Evolutionary conservation across 129 eudicot genomes (phyloP).

Genomic region (Artemisia argyi): DNA sequence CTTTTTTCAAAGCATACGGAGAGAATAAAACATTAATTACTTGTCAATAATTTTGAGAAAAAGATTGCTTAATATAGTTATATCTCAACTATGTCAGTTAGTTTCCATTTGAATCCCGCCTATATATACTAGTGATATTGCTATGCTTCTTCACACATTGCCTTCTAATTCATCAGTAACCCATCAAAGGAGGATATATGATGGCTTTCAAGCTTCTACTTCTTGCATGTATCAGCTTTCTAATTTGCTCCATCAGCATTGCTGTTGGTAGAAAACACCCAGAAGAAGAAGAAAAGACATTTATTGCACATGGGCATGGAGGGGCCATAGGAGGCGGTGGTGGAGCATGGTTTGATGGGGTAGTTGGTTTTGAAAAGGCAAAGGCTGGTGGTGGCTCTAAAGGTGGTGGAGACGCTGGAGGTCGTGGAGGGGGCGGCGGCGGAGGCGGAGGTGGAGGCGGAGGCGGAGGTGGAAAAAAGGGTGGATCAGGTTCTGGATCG

Average conservation of each 20-base stretch:
- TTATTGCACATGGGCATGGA: constrained; percentile 2
- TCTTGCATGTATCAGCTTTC: constrained; percentile 21
- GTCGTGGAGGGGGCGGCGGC: background rate
- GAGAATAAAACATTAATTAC: constrained; percentile 16
- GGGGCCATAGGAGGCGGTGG: constrained; percentile 16
- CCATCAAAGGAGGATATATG: constrained; percentile 1
- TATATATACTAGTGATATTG: constrained; percentile 26
- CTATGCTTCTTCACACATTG: constrained; percentile 25
- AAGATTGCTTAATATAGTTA: constrained; percentile 23
- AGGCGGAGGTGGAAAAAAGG: background rate
- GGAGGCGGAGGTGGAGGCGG: constrained; percentile 12
- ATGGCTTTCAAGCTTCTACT: constrained; percentile 27
- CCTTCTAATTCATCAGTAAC: constrained; percentile 15
- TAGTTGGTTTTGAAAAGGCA: background rate
- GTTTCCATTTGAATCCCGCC: constrained; percentile 10
- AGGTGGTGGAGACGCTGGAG: background rate
- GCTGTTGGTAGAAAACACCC: constrained; percentile 22
- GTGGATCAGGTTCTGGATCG: background rate
- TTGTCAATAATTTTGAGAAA: constrained; percentile 3
- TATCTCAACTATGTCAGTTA: constrained; percentile 22
- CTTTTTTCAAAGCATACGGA: constrained; percentile 14
- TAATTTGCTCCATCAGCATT: constrained; percentile 15
- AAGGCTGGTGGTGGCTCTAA: background rate
- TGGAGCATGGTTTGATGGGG: constrained; percentile 22
- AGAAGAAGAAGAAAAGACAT: constrained; percentile 9